Evolutionary conservation across 352 stramenopile genomes (phyloP).

Genomic region (Phytophthora boehmeriae): DNA sequence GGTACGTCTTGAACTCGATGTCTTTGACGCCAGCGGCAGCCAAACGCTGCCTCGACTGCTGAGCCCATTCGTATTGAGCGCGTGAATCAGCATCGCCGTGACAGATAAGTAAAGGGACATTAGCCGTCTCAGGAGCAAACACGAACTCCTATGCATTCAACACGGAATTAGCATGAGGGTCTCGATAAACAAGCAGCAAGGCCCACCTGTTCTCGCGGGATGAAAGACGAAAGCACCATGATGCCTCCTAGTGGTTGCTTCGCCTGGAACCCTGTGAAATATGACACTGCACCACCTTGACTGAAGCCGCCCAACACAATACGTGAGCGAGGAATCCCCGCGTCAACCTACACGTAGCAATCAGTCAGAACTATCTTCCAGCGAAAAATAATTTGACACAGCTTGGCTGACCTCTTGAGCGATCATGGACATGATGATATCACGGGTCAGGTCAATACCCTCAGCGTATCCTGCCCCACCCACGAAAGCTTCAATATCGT

Average conservation of each 20-base stretch:
- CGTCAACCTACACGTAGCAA: slow-evolving; percentile 26
- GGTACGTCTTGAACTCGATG: slow-evolving; percentile 69
- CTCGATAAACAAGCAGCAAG: neutral
- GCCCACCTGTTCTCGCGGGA: slow-evolving; percentile 55
- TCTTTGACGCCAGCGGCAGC: slow-evolving; percentile 48
- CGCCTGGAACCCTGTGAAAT: slow-evolving; percentile 79
- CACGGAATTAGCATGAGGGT: slow-evolving; percentile 6
- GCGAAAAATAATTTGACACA: slow-evolving; percentile 2
- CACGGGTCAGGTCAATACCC: slow-evolving; percentile 85
- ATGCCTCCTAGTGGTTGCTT: slow-evolving; percentile 68
- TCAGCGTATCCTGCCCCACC: slow-evolving; percentile 85
- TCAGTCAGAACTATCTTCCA: neutral
- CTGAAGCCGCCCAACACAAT: slow-evolving; percentile 95
- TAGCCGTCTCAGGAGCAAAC: slow-evolving; percentile 45
- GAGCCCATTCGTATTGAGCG: slow-evolving; percentile 51
- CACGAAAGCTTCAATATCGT: slow-evolving; percentile 94
- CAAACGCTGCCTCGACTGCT: slow-evolving; percentile 52
- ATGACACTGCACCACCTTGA: slow-evolving; percentile 92
- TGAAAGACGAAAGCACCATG: slow-evolving; percentile 74
- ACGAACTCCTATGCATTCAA: slow-evolving; percentile 37
- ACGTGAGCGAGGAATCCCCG: slow-evolving; percentile 79
- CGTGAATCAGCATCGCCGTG: slow-evolving; percentile 65
- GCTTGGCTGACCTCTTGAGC: slow-evolving; percentile 49
- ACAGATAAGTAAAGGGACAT: slow-evolving; percentile 72
- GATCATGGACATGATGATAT: slow-evolving; percentile 74